Evolutionary conservation across 1,284 basidiomycete genomes (phyloP).

Genomic region (Austroboletus novae-zelandiae): DNA sequence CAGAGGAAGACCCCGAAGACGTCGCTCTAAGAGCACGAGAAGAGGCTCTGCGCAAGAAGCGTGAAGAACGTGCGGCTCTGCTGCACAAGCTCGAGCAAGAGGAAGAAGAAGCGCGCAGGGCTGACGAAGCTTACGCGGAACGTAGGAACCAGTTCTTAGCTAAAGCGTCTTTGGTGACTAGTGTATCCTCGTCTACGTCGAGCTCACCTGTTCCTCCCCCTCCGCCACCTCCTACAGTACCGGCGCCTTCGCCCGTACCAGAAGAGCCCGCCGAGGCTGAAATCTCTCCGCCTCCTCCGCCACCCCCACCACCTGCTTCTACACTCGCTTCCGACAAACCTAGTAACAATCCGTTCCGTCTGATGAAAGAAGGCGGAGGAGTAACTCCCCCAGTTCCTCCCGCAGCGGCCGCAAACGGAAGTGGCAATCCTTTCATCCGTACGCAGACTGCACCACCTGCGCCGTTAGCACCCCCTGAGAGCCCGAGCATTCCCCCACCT

Average conservation of each 20-base stretch:
- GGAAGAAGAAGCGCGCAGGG: slow-evolving; percentile 64
- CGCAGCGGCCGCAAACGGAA: slow-evolving; percentile 34
- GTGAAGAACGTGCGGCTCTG: slow-evolving; percentile 62
- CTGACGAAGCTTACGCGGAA: slow-evolving; percentile 59
- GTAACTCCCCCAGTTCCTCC: slow-evolving; percentile 26
- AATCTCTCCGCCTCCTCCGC: slow-evolving; percentile 27
- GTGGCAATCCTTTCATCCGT: slow-evolving; percentile 60
- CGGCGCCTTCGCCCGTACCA: slow-evolving; percentile 33
- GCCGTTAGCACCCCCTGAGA: slow-evolving; percentile 35
- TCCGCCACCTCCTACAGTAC: slow-evolving; percentile 17
- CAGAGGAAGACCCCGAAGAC: slow-evolving; percentile 63
- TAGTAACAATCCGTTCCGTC: slow-evolving; percentile 68
- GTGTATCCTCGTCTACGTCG: slow-evolving; percentile 4
- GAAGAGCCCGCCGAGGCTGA: slow-evolving; percentile 22
- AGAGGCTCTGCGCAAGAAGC: slow-evolving; percentile 62
- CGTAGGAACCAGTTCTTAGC: slow-evolving; percentile 41
- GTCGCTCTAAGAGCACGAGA: slow-evolving; percentile 60
- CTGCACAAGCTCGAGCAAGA: slow-evolving; percentile 69
- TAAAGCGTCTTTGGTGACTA: slow-evolving; percentile 36
- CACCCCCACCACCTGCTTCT: slow-evolving; percentile 33
- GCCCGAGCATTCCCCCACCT: slow-evolving; percentile 43
- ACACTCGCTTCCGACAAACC: slow-evolving; percentile 37
- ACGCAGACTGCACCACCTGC: slow-evolving; percentile 39
- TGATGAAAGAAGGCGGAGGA: slow-evolving; percentile 47
- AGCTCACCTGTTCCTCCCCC: slow-evolving; percentile 21